phyloP scores from a whole-genome alignment of 148 eudicot genomes.

The Arbutus unedo region DNA sequence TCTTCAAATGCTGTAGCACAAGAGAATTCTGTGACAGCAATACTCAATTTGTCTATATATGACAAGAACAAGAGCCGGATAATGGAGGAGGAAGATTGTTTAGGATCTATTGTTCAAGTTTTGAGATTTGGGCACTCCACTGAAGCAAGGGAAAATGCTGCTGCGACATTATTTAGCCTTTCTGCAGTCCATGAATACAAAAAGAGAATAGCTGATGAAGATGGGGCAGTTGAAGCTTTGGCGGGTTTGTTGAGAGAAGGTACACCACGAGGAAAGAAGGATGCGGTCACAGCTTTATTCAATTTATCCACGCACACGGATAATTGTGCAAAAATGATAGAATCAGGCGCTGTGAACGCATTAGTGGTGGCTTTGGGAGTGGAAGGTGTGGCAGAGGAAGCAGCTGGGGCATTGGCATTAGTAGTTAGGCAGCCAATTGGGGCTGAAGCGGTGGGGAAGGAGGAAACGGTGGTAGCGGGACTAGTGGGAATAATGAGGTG shows the following conservation, averaged over 20 bases:
- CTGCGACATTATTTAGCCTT: constrained; percentile 86
- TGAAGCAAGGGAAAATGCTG: constrained; percentile 89
- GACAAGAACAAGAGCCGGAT: constrained; percentile 66
- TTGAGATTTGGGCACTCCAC: constrained; percentile 58
- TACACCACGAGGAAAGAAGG: constrained; percentile 71
- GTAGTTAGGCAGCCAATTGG: constrained; percentile 71
- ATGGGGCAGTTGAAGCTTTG: constrained; percentile 72
- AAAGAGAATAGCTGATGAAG: constrained; percentile 55
- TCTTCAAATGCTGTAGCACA: constrained; percentile 64
- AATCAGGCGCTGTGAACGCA: constrained; percentile 58
- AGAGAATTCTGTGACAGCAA: constrained; percentile 90
- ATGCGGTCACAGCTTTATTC: constrained; percentile 81
- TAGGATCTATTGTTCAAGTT: constrained; percentile 57
- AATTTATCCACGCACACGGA: constrained; percentile 66
- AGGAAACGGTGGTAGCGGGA: constrained; percentile 61
- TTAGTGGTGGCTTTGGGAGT: constrained; percentile 53
- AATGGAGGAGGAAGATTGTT: constrained; percentile 68
- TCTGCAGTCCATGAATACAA: constrained; percentile 84
- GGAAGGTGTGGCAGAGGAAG: constrained; percentile 77
- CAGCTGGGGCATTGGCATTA: constrained; percentile 76
- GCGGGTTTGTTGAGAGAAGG: constrained; percentile 55
- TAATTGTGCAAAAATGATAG: constrained; percentile 53
- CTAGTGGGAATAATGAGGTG: constrained; percentile 64
- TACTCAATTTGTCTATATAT: constrained; percentile 73
- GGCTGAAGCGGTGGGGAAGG: constrained; percentile 65